These are phyloP conservation scores for Blastobotrys serpentis DNA, from an alignment of 1,139 yeast species.

Conservation along the genomic window DNA sequence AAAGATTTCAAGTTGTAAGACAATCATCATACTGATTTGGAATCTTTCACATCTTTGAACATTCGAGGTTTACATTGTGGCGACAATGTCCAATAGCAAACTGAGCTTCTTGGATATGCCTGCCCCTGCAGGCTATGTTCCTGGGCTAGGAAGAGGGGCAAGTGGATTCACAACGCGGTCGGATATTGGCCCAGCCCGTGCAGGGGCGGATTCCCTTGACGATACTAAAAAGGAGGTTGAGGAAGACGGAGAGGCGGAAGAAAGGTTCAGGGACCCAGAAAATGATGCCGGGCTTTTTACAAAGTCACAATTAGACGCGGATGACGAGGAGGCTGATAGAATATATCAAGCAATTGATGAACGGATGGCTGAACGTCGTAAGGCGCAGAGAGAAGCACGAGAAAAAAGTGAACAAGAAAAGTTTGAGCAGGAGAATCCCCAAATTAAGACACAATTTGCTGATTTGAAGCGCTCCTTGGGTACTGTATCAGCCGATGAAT, in stretches of 20 bases:
- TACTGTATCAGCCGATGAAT: constrained; percentile 62
- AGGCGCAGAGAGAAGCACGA: constrained; percentile 38
- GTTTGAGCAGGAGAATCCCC: constrained; percentile 33
- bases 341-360: constrained; percentile 66
- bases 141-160: constrained; percentile 96
- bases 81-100: constrained; percentile 1
- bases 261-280: constrained; percentile 42
- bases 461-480: constrained; percentile 65
- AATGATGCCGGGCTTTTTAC: constrained; percentile 42
- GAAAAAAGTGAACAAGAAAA: constrained; percentile 34
- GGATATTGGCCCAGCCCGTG: constrained; percentile 57
- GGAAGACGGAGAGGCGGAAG: constrained; percentile 36
- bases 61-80: no score
- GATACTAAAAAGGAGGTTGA: constrained; percentile 36
- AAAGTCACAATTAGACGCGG: constrained; percentile 33
- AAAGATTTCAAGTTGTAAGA: background rate
- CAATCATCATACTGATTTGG: no score
- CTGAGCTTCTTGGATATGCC: constrained; percentile 68
- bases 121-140: constrained; percentile 86
- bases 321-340: constrained; percentile 75
- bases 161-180: constrained; percentile 87
- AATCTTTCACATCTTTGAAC: background rate
- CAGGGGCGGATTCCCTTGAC: constrained; percentile 39
- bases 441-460: constrained; percentile 47
- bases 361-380: constrained; percentile 46